phyloP scores from a whole-genome alignment of 345 rosid species.

The Ailanthus altissimus region DNA sequence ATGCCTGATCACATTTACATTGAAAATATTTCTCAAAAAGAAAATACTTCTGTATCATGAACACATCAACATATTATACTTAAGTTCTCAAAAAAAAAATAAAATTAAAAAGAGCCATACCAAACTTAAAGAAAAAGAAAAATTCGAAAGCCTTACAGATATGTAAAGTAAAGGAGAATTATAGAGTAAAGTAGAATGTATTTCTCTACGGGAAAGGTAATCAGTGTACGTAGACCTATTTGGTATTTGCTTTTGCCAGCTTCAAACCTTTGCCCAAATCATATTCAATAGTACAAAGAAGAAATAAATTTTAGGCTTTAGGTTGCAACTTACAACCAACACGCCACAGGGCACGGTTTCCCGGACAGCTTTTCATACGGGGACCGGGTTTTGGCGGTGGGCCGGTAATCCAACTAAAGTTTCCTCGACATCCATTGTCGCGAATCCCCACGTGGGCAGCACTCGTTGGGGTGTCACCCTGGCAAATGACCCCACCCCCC shows the following conservation, averaged over 20 bases:
- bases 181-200: not conserved
- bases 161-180: no score
- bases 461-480: conserved; percentile 25
- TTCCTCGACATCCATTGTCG: conserved; percentile 14
- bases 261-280: not conserved
- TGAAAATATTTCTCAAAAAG: no score
- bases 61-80: no score
- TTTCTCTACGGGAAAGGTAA: not conserved
- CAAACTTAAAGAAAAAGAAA: not conserved
- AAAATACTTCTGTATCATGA: no score
- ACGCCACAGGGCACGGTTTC: not conserved
- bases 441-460: conserved; percentile 24
- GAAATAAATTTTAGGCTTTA: no score
- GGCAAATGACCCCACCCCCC: conserved; percentile 30
- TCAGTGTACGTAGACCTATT: not conserved
- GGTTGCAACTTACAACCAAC: not conserved
- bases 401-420: conserved; percentile 8
- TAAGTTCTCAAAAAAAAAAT: no score
- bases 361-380: not conserved
- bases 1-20: no score
- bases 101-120: not conserved
- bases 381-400: conserved; percentile 4
- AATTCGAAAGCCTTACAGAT: not conserved
- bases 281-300: no score
- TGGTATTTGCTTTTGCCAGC: not conserved